Evolutionary conservation across 176 grass and related monocot species (phyloP).

Genomic region (Triticum monococcum): DNA sequence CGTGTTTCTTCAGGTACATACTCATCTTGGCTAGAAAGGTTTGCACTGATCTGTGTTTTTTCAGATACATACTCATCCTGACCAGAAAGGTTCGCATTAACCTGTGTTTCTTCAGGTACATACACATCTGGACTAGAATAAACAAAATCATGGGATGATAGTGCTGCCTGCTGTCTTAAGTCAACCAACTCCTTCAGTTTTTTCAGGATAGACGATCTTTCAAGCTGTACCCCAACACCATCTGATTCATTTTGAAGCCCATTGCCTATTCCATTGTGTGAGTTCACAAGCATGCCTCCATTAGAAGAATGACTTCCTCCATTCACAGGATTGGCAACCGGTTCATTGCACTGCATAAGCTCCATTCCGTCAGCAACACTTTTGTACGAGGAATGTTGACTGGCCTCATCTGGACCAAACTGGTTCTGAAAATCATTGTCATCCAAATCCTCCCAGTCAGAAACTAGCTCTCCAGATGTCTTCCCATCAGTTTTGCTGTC

Average conservation of each 20-base stretch:
- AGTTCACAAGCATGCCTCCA: constrained; percentile 24
- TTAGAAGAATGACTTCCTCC: constrained; percentile 1
- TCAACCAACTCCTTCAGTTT: constrained; percentile 54
- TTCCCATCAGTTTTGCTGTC: constrained; percentile 39
- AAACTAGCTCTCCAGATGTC: constrained; percentile 34
- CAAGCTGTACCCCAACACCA: constrained; percentile 12
- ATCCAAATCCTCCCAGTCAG: constrained; percentile 53
- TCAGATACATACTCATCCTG: background rate
- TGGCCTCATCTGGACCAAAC: constrained; percentile 18
- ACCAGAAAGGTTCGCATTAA: constrained; percentile 7
- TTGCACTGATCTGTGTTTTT: background rate
- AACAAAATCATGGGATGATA: constrained; percentile 27
- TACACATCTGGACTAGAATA: constrained; percentile 22
- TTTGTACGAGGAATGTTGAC: constrained; percentile 32
- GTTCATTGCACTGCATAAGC: constrained; percentile 13
- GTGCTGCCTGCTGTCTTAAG: constrained; percentile 16
- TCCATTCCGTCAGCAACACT: constrained; percentile 30
- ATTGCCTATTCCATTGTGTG: constrained; percentile 15
- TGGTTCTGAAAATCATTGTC: constrained; percentile 34
- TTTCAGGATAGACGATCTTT: constrained; percentile 38
- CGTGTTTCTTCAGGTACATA: constrained; percentile 15
- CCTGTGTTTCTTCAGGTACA: constrained; percentile 31
- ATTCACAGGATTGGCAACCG: constrained; percentile 29
- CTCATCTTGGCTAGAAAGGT: background rate
- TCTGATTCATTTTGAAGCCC: constrained; percentile 17